Evolutionary conservation across 73 alveolate genomes (phyloP), one percentile per base, ranked within the genome.

Genomic region (Paraurostyla sp.): DNA sequence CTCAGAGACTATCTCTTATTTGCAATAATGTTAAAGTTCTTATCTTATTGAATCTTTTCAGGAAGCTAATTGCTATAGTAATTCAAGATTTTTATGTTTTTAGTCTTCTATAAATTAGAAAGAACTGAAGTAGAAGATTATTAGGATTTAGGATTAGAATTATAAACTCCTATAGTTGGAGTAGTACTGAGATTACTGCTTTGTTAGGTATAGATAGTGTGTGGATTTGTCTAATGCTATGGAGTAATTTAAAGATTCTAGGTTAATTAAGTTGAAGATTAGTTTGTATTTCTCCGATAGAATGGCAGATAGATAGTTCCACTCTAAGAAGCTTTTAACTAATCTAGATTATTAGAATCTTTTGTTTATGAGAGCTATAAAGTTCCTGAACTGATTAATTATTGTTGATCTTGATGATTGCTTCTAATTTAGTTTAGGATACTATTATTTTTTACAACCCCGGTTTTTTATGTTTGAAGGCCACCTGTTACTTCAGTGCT

Each of bases 281-380:
- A n/a, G 38, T 52, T 52, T 9, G 69, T 4, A 13, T 45, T 9
- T 65, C 82, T 65, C 23, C 82, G 35, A 65, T 13, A 65, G 58
- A 65, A 65, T 35, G 82, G 82, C 41, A 65, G 42, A 65, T 25
- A 33, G 1, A 65, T 65, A 13, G 58, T 65, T 6, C 82, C 82
- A 35, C 54, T 22, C 32, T 65, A 38, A 65, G 40, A 3, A 58
- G 35, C 41, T 7, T 65, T 50, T 7, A 27, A 27, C n/a, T n/a
- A n/a, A n/a, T n/a, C n/a, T n/a, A n/a, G n/a, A n/a, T n/a, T n/a
- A n/a, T n/a, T n/a, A n/a, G n/a, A n/a, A n/a, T n/a, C n/a, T n/a
- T n/a, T n/a, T n/a, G n/a, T n/a, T n/a, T n/a, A n/a, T n/a, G n/a
- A n/a, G n/a, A n/a, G n/a, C n/a, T n/a, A n/a, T n/a, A n/a, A n/a